These are phyloP conservation scores for Quercus gilva DNA, from an alignment of 306 rosid genomes.

Conservation along the genomic window DNA sequence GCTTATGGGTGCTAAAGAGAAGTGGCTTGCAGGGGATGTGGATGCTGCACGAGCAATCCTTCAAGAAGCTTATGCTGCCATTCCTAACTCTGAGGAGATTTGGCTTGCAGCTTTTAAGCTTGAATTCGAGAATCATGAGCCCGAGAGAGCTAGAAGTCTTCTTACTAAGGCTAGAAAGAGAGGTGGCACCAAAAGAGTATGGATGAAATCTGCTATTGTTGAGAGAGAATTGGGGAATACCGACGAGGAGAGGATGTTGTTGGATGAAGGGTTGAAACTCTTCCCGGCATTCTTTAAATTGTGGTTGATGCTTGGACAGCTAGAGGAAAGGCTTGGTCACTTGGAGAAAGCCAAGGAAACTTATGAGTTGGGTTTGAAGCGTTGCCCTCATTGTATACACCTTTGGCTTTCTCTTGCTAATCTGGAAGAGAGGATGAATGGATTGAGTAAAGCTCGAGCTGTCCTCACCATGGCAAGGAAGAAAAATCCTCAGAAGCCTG, in stretches of 20 bases:
- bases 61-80: constrained; percentile 90
- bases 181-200: constrained; percentile 85
- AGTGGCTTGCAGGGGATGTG: constrained; percentile 97
- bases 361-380: constrained; percentile 75
- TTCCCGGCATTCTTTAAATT: constrained; percentile 79
- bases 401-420: constrained; percentile 86
- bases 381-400: constrained; percentile 62
- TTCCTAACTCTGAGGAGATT: constrained; percentile 90
- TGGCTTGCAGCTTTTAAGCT: constrained; percentile 95
- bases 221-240: constrained; percentile 83
- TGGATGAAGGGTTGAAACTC: constrained; percentile 71
- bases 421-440: constrained; percentile 83
- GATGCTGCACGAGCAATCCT: constrained; percentile 84
- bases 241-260: constrained; percentile 70
- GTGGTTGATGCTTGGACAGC: constrained; percentile 96
- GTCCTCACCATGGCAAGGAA: constrained; percentile 81
- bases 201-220: constrained; percentile 95
- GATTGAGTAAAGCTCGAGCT: constrained; percentile 88
- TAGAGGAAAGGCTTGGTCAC: constrained; percentile 70
- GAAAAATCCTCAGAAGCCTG: constrained; percentile 88
- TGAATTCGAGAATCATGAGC: constrained; percentile 89
- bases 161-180: constrained; percentile 82
- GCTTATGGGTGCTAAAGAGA: constrained; percentile 99
- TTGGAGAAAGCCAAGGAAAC: constrained; percentile 71
- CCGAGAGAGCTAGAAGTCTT: constrained; percentile 88